Percentiles rank a stretch among this genome's conserved stretches.
These are phyloP conservation scores for Penicillium sp. DNA, from an alignment of 2,329 filamentous ascomycete species.

Conservation along the genomic window DNA sequence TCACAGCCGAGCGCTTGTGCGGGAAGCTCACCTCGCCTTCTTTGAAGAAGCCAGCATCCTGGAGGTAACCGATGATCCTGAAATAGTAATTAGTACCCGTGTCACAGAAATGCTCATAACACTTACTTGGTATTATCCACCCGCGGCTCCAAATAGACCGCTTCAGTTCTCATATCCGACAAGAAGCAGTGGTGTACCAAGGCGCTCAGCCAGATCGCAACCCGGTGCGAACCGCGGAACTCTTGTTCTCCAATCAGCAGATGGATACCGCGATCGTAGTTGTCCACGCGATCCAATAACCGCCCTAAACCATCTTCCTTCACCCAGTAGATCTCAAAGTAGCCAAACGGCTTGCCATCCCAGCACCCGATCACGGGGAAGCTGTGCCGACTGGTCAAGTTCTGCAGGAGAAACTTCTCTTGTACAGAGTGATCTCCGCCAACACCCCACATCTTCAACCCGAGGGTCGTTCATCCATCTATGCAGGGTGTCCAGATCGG, in stretches of 20 bases:
- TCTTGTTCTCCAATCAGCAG: conserved; percentile 88
- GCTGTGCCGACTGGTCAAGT: conserved; percentile 64
- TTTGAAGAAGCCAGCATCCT: conserved; percentile 72
- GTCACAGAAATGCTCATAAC: neutral
- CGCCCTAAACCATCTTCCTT: conserved; percentile 79
- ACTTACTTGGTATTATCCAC: conserved; percentile 83
- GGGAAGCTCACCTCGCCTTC: conserved; percentile 81
- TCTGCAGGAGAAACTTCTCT: conserved; percentile 62
- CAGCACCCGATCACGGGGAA: conserved; percentile 91
- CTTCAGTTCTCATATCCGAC: conserved; percentile 73
- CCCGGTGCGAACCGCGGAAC: conserved; percentile 70
- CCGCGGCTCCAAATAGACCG: conserved; percentile 79
- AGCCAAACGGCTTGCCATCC: conserved; percentile 93
- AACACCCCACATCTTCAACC: conserved; percentile 77
- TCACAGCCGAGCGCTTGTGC: conserved; percentile 86
- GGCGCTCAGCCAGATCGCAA: conserved; percentile 75
- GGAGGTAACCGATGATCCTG: conserved; percentile 66
- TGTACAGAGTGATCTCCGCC: conserved; percentile 53
- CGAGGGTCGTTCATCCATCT: conserved; percentile 85
- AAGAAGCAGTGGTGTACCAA: conserved; percentile 81
- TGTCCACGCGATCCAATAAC: conserved; percentile 60
- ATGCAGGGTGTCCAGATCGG: conserved; percentile 66
- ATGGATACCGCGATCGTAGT: conserved; percentile 86
- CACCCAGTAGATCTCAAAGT: conserved; percentile 98
- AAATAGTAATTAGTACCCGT: conserved; percentile 9